Conservation (phyloP, 306 rosid species). For the Sindora glabra region DNA sequence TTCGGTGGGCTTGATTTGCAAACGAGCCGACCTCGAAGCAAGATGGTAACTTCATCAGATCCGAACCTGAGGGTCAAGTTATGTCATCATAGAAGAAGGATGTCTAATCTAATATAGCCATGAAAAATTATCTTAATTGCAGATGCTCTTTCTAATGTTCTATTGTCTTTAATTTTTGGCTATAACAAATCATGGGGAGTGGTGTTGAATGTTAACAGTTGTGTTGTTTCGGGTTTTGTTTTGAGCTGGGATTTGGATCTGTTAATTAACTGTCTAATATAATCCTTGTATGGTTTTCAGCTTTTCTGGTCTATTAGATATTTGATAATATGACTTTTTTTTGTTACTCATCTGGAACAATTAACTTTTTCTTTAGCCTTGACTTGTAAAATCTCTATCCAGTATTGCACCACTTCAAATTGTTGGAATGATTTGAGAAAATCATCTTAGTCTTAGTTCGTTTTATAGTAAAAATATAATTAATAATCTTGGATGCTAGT, state of each 20-base stretch:
- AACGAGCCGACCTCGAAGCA: slow-evolving; percentile 32
- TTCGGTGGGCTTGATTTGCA: slow-evolving; percentile 41
- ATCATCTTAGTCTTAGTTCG: too few species aligned
- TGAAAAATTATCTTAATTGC: slow-evolving; percentile 4
- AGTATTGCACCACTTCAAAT: too few species aligned
- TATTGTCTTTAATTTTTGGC: slow-evolving; percentile 2
- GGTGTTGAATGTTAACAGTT: not conserved
- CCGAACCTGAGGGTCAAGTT: slow-evolving; percentile 43
- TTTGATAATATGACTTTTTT: slow-evolving; percentile 12
- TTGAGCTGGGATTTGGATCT: slow-evolving; percentile 6
- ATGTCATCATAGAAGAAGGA: slow-evolving; percentile 70
- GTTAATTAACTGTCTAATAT: slow-evolving; percentile 23
- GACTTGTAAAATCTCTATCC: not conserved
- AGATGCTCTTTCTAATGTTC: slow-evolving; percentile 14
- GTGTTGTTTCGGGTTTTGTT: slow-evolving; percentile 16
- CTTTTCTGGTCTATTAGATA: slow-evolving; percentile 16
- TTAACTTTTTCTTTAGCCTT: slow-evolving; percentile 8
- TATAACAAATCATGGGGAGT: slow-evolving; percentile 7
- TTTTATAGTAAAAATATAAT: too few species aligned
- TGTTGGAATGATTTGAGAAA: too few species aligned
- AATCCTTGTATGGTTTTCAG: slow-evolving; percentile 8
- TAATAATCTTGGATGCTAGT: too few species aligned
- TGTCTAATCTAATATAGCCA: slow-evolving; percentile 59
- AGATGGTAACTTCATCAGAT: slow-evolving; percentile 49
- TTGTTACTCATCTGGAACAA: slow-evolving; percentile 13